phyloP scores from a whole-genome alignment of 1,284 basidiomycete species.

The Leccinum solheimii region DNA sequence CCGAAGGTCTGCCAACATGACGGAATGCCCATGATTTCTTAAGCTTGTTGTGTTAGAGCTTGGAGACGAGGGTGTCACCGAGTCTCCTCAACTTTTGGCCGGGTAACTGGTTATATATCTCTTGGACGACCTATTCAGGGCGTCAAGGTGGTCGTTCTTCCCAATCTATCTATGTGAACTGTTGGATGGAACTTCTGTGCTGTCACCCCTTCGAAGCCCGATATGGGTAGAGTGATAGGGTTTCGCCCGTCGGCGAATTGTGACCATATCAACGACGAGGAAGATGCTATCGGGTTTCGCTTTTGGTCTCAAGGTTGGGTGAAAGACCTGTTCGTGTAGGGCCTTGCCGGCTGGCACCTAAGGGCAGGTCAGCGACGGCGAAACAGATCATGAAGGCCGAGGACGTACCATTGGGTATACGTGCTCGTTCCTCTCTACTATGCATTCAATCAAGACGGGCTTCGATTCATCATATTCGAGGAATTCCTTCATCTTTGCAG shows the following conservation, averaged over 20 bases:
- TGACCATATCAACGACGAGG: background rate
- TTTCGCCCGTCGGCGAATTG: background rate
- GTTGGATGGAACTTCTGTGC: too few species aligned
- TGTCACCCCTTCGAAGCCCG: too few species aligned
- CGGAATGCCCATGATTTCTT: background rate
- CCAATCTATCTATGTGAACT: too few species aligned
- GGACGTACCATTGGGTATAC: conserved; percentile 87
- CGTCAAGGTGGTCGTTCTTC: background rate
- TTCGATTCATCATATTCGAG: conserved; percentile 88
- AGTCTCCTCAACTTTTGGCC: background rate
- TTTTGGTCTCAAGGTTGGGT: conserved; percentile 46
- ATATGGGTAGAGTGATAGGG: background rate
- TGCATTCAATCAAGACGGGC: conserved; percentile 90
- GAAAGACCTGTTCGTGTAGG: conserved; percentile 83
- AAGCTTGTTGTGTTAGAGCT: background rate
- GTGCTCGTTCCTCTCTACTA: conserved; percentile 87
- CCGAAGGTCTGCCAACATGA: background rate
- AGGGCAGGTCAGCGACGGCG: conserved; percentile 7
- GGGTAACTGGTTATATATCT: background rate
- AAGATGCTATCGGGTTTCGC: conserved; percentile 20
- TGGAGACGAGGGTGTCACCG: background rate
- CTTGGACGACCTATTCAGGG: too few species aligned
- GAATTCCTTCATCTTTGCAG: conserved; percentile 97
- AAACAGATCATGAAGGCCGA: background rate
- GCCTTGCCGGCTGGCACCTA: conserved; percentile 88